Base-by-base conservation (phyloP, 495 filamentous ascomycete genomes). In the Neurospora tetrasperma region DNA sequence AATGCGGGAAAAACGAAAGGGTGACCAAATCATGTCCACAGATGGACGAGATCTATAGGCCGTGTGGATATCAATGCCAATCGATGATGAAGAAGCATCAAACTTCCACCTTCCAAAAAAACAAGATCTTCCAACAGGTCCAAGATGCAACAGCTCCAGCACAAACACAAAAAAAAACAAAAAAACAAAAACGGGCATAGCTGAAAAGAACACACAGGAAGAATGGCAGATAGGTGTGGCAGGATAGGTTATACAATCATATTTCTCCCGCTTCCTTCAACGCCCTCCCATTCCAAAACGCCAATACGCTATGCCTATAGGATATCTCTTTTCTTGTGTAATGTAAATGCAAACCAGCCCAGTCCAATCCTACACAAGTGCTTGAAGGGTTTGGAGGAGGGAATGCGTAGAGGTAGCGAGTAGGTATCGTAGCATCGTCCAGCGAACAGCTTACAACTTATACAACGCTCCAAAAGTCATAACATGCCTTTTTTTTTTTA, bases 231-330 rank as follows among this genome's bases (percentile, higher is more conserved):
- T 62, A 18, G 54, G 27, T 62, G 54, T 31, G 54, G 54, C 12
- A 14, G 54, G 54, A 35, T 35, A 23, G 14, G 54, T 35, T 35
- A 62, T 62, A 35, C 5, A 62, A 62, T 35, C 9, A 35, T 62
- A 12, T 62, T 62, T 35, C 54, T 73, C 70, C 66, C 72, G 18
- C 39, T 62, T 62, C 54, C 14, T 62, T 62, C 66, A 69, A 69
- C 70, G 59, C 73, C 73, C 23, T 69, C 20, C 54, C 54, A 27
- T 69, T 23, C 40, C 41, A 71, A 48, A 76, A 76, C 75, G 75
- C 75, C 75, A n/a, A 71, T 75, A 75, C 75, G 75, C 75, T 76
- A 76, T 76, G 75, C 75, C 73, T 70, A 73, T 71, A 48, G 72
- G 75, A 76, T 75, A 73, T 75, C 71, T 72, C n/a, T 62, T 62